Conservation (phyloP, 805 yeast species). For the Isabelozyma heimii region DNA sequence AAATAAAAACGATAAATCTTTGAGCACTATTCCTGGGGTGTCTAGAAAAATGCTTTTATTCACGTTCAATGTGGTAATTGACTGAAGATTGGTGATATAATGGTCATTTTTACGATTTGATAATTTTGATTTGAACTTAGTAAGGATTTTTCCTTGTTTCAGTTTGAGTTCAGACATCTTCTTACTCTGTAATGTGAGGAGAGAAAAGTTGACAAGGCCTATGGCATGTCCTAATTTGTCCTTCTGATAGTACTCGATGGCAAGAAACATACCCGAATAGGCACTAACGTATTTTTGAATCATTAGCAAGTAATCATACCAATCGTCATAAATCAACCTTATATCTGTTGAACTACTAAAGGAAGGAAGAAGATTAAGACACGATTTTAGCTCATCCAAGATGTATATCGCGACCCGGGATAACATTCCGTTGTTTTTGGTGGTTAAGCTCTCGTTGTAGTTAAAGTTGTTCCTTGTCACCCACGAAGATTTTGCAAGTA, state of each 20-base stretch:
- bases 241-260: constrained; percentile 45
- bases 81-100: constrained; percentile 27
- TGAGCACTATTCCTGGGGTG: constrained; percentile 31
- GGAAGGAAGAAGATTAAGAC: constrained; percentile 15
- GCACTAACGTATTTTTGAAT: constrained; percentile 37
- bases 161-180: constrained; percentile 11
- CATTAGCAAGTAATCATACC: constrained; percentile 30
- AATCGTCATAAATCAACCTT: constrained; percentile 6
- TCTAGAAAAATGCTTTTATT: constrained; percentile 33
- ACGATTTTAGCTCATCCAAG: constrained; percentile 27
- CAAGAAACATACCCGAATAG: constrained; percentile 43
- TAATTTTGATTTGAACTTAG: constrained; percentile 23
- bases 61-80: constrained; percentile 32
- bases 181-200: constrained; percentile 36
- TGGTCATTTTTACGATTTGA: constrained; percentile 29
- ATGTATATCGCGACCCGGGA: constrained; percentile 44
- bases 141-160: constrained; percentile 8
- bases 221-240: constrained; percentile 45
- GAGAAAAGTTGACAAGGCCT: constrained; percentile 39
- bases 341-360: neutral
- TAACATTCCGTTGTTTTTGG: constrained; percentile 36
- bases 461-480: constrained; percentile 23
- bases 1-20: constrained; percentile 37
- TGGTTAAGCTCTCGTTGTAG: constrained; percentile 15
- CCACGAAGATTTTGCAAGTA: constrained; percentile 38